These are phyloP conservation scores for Neonectria neomacrospora DNA, from an alignment of 2,329 filamentous ascomycete species.

Conservation along the genomic window DNA sequence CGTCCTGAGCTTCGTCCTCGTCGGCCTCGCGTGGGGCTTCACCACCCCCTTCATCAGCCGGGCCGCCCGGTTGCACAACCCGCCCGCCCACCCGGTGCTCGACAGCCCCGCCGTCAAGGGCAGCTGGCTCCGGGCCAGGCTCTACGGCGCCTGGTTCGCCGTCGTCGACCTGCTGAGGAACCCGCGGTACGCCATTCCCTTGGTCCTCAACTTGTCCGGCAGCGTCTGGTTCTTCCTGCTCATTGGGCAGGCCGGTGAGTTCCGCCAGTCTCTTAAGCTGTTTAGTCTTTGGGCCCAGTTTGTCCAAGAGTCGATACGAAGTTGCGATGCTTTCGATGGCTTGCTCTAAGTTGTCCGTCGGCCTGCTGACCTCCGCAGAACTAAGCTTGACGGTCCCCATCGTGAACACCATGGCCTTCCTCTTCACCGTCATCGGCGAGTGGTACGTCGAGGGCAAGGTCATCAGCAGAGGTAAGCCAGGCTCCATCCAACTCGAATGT, in stretches of 20 bases:
- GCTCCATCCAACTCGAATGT: neutral
- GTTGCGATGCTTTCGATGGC: slow-evolving; percentile 25
- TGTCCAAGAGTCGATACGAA: neutral
- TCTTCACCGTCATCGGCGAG: slow-evolving; percentile 95
- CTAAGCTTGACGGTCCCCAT: slow-evolving; percentile 93
- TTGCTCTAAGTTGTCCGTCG: slow-evolving; percentile 24
- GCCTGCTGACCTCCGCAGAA: slow-evolving; percentile 63
- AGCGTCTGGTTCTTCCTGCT: slow-evolving; percentile 97
- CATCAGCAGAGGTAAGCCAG: slow-evolving; percentile 77
- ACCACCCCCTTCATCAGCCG: slow-evolving; percentile 92
- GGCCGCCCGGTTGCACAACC: slow-evolving; percentile 80
- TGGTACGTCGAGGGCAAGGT: slow-evolving; percentile 96
- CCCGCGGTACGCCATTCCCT: slow-evolving; percentile 84
- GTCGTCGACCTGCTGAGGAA: slow-evolving; percentile 82
- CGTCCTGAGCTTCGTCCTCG: slow-evolving; percentile 87
- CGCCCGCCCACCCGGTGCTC: slow-evolving; percentile 67
- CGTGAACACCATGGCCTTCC: slow-evolving; percentile 90
- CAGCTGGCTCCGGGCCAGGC: slow-evolving; percentile 71
- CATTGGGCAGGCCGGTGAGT: slow-evolving; percentile 89
- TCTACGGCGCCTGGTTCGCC: slow-evolving; percentile 76
- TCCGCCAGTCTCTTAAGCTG: slow-evolving; percentile 18
- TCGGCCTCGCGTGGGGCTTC: slow-evolving; percentile 92
- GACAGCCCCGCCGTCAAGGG: slow-evolving; percentile 60
- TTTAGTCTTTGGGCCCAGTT: neutral
- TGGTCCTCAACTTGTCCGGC: slow-evolving; percentile 89